Evolutionary conservation across 2,329 filamentous ascomycete genomes (phyloP), one percentile per base, ranked within the genome.

Genomic region (Macroventuria anomochaeta): DNA sequence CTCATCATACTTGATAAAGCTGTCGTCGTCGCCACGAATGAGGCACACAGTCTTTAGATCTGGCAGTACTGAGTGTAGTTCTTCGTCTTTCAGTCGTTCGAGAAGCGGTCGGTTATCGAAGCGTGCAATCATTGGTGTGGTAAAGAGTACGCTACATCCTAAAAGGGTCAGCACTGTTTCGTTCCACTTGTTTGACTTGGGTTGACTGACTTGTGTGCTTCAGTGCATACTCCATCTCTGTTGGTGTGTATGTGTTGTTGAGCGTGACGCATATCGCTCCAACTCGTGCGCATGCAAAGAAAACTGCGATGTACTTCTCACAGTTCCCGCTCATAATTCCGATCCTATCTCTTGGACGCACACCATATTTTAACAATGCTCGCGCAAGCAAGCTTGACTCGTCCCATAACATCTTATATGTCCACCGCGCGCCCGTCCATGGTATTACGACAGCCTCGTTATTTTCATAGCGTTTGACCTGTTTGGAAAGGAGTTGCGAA

Each of bases 201-300:
- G 34, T 40, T 32, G 15, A 71, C 79, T 61, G 75, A 88, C 86
- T 85, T 13, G 88, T 86, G 67, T 91, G 90, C 48, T 83, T 81
- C 23, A 93, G 73, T 8, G 87, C 89, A 72, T 89, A 88, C 69
- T 86, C 81, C 40, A 88, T 85, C 74, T 93, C 89, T 1, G 82
- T 84, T 2, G 86, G 81, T 1, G 89, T 93, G 70, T 93, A 93
- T 0, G 89, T 93, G 75, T 91, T 93, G 76, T 93, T 93, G 61
- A 93, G 77, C 37, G 92, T 90, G 23, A 92, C 89, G 46, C 92
- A 78, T 29, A 79, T 73, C 1, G 75, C 75, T 2, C 77, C 77
- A 11, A 79, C 61, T 39, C 75, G 67, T 33, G 86, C 85, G 10
- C 85, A 87, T 3, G 87, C 88, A 61, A 91, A 91, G 78, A 91